Conservation (phyloP, 148 eudicot genomes). For the Diospyros kaki region DNA sequence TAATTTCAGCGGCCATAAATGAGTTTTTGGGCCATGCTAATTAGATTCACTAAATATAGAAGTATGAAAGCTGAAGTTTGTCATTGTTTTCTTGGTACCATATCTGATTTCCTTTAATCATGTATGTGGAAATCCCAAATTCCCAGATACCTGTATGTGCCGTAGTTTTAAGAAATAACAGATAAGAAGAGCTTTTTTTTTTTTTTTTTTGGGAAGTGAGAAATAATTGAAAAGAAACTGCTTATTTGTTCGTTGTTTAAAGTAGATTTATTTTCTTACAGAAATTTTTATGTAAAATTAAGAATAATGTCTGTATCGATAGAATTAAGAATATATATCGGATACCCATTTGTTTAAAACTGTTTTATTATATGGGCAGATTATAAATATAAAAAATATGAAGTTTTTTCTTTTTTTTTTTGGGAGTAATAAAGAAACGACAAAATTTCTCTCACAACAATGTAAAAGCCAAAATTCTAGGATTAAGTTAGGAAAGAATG, state of each 20-base stretch:
- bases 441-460: constrained; percentile 5
- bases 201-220: background rate
- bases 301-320: too few relatives aligned
- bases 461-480: background rate
- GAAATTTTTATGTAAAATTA: too few relatives aligned
- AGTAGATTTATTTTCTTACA: too few relatives aligned
- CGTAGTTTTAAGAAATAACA: background rate
- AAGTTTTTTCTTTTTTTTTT: too few relatives aligned
- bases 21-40: background rate
- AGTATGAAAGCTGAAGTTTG: constrained; percentile 4
- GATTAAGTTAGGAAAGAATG: constrained; percentile 1
- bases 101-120: background rate
- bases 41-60: background rate
- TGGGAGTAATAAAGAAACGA: background rate
- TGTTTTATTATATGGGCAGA: too few relatives aligned
- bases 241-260: background rate
- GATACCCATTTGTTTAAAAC: too few relatives aligned
- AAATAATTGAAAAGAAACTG: background rate
- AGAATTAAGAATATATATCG: too few relatives aligned
- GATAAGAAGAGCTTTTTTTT: background rate
- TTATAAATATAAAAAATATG: too few relatives aligned
- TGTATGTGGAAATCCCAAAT: background rate
- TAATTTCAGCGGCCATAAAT: background rate
- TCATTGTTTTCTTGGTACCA: background rate
- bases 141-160: constrained; percentile 4